phyloP scores from a whole-genome alignment of 2,329 filamentous ascomycete species.

The Talaromyces sp. region DNA sequence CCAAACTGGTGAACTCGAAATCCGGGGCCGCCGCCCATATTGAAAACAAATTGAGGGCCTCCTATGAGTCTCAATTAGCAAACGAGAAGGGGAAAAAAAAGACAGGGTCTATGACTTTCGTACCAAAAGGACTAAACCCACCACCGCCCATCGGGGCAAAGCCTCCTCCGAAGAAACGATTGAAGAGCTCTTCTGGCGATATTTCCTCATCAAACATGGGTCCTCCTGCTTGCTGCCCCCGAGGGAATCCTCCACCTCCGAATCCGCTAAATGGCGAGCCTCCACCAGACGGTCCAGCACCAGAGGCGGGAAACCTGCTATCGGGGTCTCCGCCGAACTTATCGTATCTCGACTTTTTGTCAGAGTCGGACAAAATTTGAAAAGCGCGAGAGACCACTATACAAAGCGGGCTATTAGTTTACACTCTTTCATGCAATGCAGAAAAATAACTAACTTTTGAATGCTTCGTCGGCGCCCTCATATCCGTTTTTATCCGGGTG shows the following conservation, averaged over 20 bases:
- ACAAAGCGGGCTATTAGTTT: too few species aligned
- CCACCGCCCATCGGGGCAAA: conserved; percentile 46
- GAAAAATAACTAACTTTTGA: conserved; percentile 62
- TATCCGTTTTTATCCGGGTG: conserved; percentile 99
- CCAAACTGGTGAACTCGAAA: conserved; percentile 95
- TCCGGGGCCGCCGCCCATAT: conserved; percentile 84
- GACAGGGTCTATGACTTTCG: background rate
- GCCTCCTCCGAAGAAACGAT: conserved; percentile 86
- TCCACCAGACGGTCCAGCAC: conserved; percentile 32
- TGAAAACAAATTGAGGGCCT: conserved; percentile 89
- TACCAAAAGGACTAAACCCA: conserved; percentile 62
- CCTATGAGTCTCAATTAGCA: conserved; percentile 26
- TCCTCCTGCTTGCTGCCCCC: conserved; percentile 39
- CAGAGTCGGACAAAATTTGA: conserved; percentile 83
- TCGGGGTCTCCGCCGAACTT: conserved; percentile 89
- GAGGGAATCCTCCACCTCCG: conserved; percentile 43
- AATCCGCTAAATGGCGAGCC: conserved; percentile 40
- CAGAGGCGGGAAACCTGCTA: conserved; percentile 62
- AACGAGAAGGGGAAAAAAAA: background rate
- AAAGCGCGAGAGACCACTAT: conserved; percentile 95
- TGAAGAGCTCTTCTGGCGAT: conserved; percentile 93
- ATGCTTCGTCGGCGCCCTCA: conserved; percentile 90
- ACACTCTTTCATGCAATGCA: background rate
- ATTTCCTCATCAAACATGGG: conserved; percentile 84
- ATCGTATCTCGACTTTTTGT: conserved; percentile 87